Base-by-base conservation (phyloP, 306 rosid species). In the Astragalus membranaceus region DNA sequence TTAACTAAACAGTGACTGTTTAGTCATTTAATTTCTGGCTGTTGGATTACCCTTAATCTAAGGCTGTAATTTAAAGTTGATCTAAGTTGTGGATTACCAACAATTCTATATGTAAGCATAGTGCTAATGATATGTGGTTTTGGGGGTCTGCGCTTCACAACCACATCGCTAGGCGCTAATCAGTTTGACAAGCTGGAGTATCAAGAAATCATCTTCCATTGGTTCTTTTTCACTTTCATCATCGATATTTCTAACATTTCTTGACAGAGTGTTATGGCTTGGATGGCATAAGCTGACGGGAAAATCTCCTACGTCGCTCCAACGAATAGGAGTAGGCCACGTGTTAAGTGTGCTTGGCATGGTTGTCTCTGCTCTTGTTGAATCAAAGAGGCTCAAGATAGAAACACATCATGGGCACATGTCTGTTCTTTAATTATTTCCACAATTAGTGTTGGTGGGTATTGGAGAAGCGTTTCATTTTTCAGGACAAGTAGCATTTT, bases 401-500 rank as follows among this genome's bases (percentile, higher is more conserved):
- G 75, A 53, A 1, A 23, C 1, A 23, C n/a, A n/a, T n/a, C 26
- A 75, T 32, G 35, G 8, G 1, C 64, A 79, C 14, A 81, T 86
- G 83, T 78, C 57, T 0, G 66, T 58, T 2, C 50, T 86, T 0
- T 90, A 95, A 95, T 77, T 86, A 30, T 76, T 81, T 60, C 92
- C 88, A 47, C 92, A 88, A 9, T 35, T 88, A 48, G 81, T 57
- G 55, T 23, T 86, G 49, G 83, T 78, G 53, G 90, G 96, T 0
- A 17, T 85, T 10, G 95, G 95, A 51, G 95, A 84, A 77, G 87
- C 92, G 3, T 88, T 91, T 68, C 92, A 86, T 65, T 83, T 84
- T 60, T 95, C 88, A 1, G 90, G 78, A 23, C 95, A 86, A 65
- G 89, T 85, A 67, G 69, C 85, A 35, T 74, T 91, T 26, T 91